Conservation (phyloP, 768 basidiomycete species). For the Naganishia antarctica region DNA sequence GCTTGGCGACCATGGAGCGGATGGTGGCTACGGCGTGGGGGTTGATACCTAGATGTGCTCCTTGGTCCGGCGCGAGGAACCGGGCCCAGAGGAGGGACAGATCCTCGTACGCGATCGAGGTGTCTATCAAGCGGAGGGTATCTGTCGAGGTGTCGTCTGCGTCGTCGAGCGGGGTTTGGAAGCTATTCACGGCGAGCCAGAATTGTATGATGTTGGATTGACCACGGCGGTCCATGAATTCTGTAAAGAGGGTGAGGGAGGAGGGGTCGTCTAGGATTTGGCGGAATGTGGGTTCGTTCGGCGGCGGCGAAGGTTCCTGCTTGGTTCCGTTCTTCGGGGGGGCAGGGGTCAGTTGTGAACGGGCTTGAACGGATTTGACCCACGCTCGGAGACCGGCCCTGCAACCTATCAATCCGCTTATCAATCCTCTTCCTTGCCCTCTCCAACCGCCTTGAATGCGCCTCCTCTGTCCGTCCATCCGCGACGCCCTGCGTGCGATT, state of each 20-base stretch:
- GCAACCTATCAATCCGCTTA: conserved; percentile 72
- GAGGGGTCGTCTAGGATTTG: conserved; percentile 82
- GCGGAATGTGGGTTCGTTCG: conserved; percentile 59
- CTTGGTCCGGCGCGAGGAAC: conserved; percentile 9
- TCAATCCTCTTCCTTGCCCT: conserved; percentile 84
- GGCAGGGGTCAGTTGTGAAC: too few species aligned
- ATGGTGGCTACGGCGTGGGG: neutral
- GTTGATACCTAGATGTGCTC: neutral
- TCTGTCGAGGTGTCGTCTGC: conserved; percentile 54
- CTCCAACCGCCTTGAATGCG: conserved; percentile 80
- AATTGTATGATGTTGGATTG: conserved; percentile 86
- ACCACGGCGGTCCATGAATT: conserved; percentile 89
- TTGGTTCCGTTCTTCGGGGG: conserved; percentile 21
- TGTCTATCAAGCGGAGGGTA: conserved; percentile 43
- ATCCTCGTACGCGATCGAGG: conserved; percentile 60
- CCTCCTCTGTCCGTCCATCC: conserved; percentile 65
- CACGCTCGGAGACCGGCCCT: conserved; percentile 50
- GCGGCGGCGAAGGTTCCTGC: conserved; percentile 50
- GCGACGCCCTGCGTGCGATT: conserved; percentile 7
- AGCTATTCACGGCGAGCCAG: conserved; percentile 94
- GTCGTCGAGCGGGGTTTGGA: conserved; percentile 90
- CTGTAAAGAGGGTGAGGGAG: conserved; percentile 92
- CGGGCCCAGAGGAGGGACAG: conserved; percentile 69
- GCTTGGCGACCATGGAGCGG: neutral
- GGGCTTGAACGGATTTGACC: conserved; percentile 2